Base-by-base conservation (phyloP, 768 basidiomycete genomes). In the Mycena vulgaris region DNA sequence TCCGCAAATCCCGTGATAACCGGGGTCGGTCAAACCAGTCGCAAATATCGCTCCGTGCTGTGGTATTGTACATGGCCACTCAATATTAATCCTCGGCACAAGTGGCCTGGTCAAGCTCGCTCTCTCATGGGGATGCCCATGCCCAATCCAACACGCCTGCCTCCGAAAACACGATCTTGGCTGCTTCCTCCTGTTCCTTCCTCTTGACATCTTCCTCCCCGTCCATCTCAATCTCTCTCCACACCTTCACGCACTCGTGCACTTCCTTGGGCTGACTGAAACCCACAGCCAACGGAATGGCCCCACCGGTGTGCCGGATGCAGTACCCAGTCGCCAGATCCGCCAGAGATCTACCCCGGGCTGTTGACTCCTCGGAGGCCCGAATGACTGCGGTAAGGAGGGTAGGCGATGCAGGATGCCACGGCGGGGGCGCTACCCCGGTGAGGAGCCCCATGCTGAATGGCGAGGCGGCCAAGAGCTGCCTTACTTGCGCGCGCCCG, bases 371-470 rank as follows among this genome's bases (percentile, higher is more conserved):
- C 9, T 76, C 69, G 17, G 77, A 66, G 0, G 87, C 89, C 11
- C 80, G 77, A 23, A 74, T 67, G 10, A 84, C 85, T 0, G 88
- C 89, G 16, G 80, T 78, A 30, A 76, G 83, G 45, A 94, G 68
- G 16, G 75, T 80, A 17, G 78, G 75, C 23, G 94, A 87, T 8
- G 94, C 93, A 19, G 95, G 94, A 76, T 96, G 94, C 95, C 95
- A 96, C 3, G 78, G 16, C 1, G 92, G 92, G 3, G 87, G 84
- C 0, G 77, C 78, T 3, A 81, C 72, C 11, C 83, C 80, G 0
- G 90, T 89, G 37, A 97, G 85, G 4, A 96, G 87, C 0, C 92
- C 92, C 95, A 96, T 96, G 77, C 88, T 91, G 60, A 97, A 84
- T 10, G 95, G 95, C 2, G 95, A 95, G 2, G 95, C 95, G 3